Evolutionary conservation across 768 basidiomycete genomes (phyloP), one percentile per base, ranked within the genome.

Genomic region (Floccularia luteovirens): DNA sequence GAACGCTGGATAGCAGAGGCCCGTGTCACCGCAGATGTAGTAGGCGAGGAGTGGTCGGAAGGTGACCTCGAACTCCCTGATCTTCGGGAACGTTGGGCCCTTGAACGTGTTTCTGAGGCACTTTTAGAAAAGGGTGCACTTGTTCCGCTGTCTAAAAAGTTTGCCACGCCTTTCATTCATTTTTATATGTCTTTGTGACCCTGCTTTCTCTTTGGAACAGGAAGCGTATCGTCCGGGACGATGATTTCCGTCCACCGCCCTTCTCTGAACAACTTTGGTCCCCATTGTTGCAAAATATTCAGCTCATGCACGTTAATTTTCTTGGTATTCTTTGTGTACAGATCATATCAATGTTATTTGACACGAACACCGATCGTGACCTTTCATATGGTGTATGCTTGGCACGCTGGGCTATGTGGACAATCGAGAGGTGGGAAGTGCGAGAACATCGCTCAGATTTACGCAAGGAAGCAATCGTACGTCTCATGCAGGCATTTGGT

Each of bases 101-200:
- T 88, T 31, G 82, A 87, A 39, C 59, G 61, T 24, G 58, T 98
- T 2, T 81, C 78, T 40, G 76, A 82, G 34, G 71, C 60, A 0
- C 61, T 98, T 10, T 48, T 87, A 36, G 79, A 77, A 42, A 75
- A 72, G 44, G 90, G 90, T 7, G 75, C 67, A 7, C 63, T 97
- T 5, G 82, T 97, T 3, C 92, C 94, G 5, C 48, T 85, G 2
- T 83, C 90, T 1, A 87, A 80, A 62, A 91, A 81, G 94, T 93
- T 47, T 46, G 74, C 14, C 11, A 11, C 24, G 7, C 20, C 8
- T 35, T 20, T 7, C 24, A 45, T 41, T 30, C 21, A 27, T 31
- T 20, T 27, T 49, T 24, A 42, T 14, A 8, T 30, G 10, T 57
- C 27, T 55, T 75, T n/a, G 64, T 75, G 5, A 70, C 73, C 5